Base-by-base conservation (phyloP, 495 filamentous ascomycete genomes). In the Saxispiralis lemnorum region DNA sequence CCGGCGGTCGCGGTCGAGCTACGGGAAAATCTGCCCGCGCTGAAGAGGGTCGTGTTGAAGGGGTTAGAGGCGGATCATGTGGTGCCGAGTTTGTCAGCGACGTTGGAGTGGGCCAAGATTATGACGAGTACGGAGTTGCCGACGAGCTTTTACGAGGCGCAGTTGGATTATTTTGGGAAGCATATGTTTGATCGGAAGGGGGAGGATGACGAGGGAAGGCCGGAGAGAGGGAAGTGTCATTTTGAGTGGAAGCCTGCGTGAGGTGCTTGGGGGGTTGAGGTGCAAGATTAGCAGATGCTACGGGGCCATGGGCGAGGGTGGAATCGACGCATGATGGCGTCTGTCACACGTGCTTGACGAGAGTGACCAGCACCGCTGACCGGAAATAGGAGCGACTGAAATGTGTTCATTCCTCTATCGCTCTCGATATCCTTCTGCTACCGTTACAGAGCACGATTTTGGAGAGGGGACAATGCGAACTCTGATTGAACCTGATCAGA, bases 131-230 rank as follows among this genome's bases (percentile, higher is more conserved):
- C 39, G 20, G 44, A 41, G 13, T 36, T 56, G 16, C 53, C 81
- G 5, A 81, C 78, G 9, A 66, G 72, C 52, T 83, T 83, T 51
- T 76, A 78, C 67, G 78, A 84, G 55, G 79, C 77, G 6, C 70
- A 85, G 59, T 64, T 83, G 64, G 77, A 84, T 55, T 83, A 73
- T 47, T 84, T 85, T 47, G 79, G 79, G n/a, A 67, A 68, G 9
- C 78, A 82, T 55, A 69, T 67, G 54, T 84, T 71, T 51, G 78
- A 83, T 51, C 49, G 57, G 44, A 70, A 66, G 53, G 63, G 58
- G 2, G 63, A 69, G 30, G 60, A 65, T 44, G 38, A 20, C 32
- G 59, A 61, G 2, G 67, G 63, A n/a, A 57, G 64, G 49, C 64
- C 67, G 7, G 56, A 53, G 43, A 71, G 61, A 44, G 71, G 73